Conservation (phyloP, 768 basidiomycete genomes). For the Suillus fuscotomentosus region DNA sequence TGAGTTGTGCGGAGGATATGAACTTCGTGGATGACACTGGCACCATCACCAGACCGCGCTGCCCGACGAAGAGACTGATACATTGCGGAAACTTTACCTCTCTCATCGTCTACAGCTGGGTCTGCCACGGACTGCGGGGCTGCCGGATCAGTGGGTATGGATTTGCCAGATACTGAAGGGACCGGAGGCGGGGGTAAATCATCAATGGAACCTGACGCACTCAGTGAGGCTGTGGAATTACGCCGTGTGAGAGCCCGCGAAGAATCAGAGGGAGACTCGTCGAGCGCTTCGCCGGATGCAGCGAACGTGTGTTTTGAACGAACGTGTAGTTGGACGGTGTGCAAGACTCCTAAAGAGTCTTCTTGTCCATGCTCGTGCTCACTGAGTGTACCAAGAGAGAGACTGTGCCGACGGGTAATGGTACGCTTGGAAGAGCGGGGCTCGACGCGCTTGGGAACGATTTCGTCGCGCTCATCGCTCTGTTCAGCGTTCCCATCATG, state of each 20-base stretch:
- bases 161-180: slow-evolving; percentile 6
- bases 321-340: slow-evolving; percentile 62
- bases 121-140: slow-evolving; percentile 28
- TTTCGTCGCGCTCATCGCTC: slow-evolving; percentile 62
- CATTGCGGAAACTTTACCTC: slow-evolving; percentile 3
- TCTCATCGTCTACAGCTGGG: slow-evolving; percentile 15
- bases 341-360: slow-evolving; percentile 51
- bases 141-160: slow-evolving; percentile 20
- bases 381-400: slow-evolving; percentile 47
- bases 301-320: slow-evolving; percentile 60
- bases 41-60: slow-evolving; percentile 21
- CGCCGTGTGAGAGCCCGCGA: slow-evolving; percentile 39
- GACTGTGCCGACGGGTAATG: slow-evolving; percentile 58
- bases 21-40: slow-evolving; percentile 31
- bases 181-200: slow-evolving; percentile 19
- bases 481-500: slow-evolving; percentile 48
- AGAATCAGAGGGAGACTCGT: slow-evolving; percentile 18
- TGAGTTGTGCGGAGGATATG: slow-evolving; percentile 13
- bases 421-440: slow-evolving; percentile 37
- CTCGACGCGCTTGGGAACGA: slow-evolving; percentile 29
- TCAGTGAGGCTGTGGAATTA: slow-evolving; percentile 45
- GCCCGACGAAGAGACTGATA: slow-evolving; percentile 24
- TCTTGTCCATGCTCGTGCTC: slow-evolving; percentile 34
- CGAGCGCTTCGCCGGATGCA: slow-evolving; percentile 18
- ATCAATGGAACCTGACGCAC: slow-evolving; percentile 18